These are phyloP conservation scores for Haplographium delicatum DNA, from an alignment of 495 filamentous ascomycete species.

Conservation along the genomic window DNA sequence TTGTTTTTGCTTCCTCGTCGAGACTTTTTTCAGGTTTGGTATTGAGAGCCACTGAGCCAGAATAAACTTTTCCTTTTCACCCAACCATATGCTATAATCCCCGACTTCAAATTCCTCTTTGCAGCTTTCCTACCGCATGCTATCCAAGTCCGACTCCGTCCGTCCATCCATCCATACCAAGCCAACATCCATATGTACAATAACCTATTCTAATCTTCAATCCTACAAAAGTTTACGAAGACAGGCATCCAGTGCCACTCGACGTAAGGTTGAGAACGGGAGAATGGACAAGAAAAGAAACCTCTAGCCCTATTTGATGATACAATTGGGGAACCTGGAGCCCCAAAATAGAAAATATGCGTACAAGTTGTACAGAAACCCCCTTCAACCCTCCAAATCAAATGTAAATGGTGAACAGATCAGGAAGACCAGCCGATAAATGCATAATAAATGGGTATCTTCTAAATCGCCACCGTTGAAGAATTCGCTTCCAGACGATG, in stretches of 20 bases:
- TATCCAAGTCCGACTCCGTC: background rate
- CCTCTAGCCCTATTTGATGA: conserved; percentile 4
- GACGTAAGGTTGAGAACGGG: background rate
- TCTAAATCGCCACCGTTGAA: conserved; percentile 10
- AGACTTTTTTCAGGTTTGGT: background rate
- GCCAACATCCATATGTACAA: conserved; percentile 10
- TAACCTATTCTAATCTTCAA: background rate
- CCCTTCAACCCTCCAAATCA: background rate
- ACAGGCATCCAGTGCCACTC: conserved; percentile 2
- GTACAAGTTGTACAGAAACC: conserved; percentile 10
- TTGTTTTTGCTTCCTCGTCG: conserved; percentile 1
- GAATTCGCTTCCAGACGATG: conserved; percentile 1
- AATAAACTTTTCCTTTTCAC: background rate
- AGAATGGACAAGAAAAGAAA: background rate
- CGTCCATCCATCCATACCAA: background rate
- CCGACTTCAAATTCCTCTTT: background rate
- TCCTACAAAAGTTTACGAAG: background rate
- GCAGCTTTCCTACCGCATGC: background rate
- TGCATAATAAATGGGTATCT: conserved; percentile 21
- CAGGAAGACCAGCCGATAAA: conserved; percentile 3
- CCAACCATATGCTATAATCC: background rate
- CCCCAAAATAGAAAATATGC: background rate
- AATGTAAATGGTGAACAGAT: background rate
- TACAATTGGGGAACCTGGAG: conserved; percentile 9
- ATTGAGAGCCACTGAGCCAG: background rate